phyloP scores from a whole-genome alignment of 768 basidiomycete genomes.

The Xerocomus potaroensis region DNA sequence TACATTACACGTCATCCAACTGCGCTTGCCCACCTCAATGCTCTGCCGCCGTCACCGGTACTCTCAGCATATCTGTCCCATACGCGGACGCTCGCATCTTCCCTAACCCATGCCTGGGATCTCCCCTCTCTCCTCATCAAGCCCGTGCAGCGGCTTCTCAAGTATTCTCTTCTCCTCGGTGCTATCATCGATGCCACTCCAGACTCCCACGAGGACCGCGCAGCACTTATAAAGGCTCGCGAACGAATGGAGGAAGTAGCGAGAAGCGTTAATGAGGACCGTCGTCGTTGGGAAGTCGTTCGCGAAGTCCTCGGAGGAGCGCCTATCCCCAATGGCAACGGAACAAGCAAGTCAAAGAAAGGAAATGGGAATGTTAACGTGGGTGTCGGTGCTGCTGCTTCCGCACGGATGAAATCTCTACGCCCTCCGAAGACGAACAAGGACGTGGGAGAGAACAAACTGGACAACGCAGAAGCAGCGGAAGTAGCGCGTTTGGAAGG shows the following conservation, averaged over 20 bases:
- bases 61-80: constrained; percentile 62
- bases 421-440: constrained; percentile 38
- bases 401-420: constrained; percentile 63
- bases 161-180: constrained; percentile 83
- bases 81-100: constrained; percentile 61
- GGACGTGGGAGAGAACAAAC: constrained; percentile 22
- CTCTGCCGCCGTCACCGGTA: constrained; percentile 39
- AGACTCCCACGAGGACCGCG: constrained; percentile 60
- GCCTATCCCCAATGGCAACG: constrained; percentile 34
- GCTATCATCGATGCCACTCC: constrained; percentile 76
- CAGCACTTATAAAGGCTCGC: constrained; percentile 26
- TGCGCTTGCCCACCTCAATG: constrained; percentile 64
- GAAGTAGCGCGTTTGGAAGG: constrained; percentile 52
- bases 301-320: constrained; percentile 59
- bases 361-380: constrained; percentile 37
- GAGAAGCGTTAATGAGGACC: constrained; percentile 71
- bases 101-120: constrained; percentile 87
- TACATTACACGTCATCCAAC: constrained; percentile 80
- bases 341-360: constrained; percentile 37
- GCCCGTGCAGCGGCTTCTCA: constrained; percentile 93
- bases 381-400: constrained; percentile 46
- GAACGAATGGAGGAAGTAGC: constrained; percentile 67
- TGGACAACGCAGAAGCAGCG: constrained; percentile 40
- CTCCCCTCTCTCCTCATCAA: constrained; percentile 93
- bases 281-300: constrained; percentile 73